Evolutionary conservation across 257 asterid genomes (phyloP), one percentile per base, ranked within the genome.

Genomic region (Plantago ovata): DNA sequence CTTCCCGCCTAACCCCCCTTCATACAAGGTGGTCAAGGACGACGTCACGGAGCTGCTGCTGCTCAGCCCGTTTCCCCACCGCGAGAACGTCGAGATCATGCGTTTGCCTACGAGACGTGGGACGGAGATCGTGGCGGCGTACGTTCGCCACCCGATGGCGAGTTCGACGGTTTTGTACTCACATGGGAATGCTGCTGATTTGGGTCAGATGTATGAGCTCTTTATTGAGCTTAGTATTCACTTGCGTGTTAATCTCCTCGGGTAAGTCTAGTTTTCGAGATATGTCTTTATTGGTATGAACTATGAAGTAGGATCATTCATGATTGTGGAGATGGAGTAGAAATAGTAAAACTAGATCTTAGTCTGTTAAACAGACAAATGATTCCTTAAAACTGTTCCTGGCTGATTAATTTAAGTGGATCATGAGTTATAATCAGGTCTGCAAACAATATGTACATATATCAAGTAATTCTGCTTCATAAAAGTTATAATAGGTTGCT

Each of bases 201-300:
- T 93, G 52, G 99, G 99, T 14, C 99, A 93, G 87, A 86, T 93
- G 97, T 86, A 84, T 52, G 95, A 86, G 83, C 94, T 93, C 24
- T 89, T 86, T 60, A 79, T 89, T 67, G 94, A 93, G 79, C 88
- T 93, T 55, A 81, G 95, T 61, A 89, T 86, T 32, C 99, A 93
- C 76, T 58, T 89, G 72, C 91, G 95, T 23, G 95, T 86, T 70
- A 93, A 89, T 81, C 89, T 89, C 69, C 75, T 93, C 72, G 97
- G 99, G 99, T 91, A 81, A 57, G 36, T 28, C 7, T 3, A 28
- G 36, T 8, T 28, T 28, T n/a, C n/a, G n/a, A n/a, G n/a, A n/a
- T n/a, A n/a, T n/a, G n/a, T n/a, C n/a, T n/a, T n/a, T n/a, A n/a
- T n/a, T n/a, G n/a, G n/a, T n/a, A n/a, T n/a, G n/a, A n/a, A n/a